Base-by-base conservation (phyloP, 805 yeast genomes). In the Komagataella pastoris region DNA sequence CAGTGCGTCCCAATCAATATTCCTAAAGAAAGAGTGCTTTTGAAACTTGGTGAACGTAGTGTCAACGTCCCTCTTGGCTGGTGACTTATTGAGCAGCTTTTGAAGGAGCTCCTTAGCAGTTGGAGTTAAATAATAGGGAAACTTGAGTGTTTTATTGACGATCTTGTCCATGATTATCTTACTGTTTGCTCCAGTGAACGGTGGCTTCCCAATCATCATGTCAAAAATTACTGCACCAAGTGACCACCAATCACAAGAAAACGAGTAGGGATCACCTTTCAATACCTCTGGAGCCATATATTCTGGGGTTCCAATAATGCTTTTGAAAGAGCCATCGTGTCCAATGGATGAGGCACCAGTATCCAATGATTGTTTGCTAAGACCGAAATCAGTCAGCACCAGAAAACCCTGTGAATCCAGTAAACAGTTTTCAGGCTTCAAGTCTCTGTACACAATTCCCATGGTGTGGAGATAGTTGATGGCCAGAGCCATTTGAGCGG, bases 241-340 rank as follows among this genome's bases (percentile, higher is more conserved):
- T 0, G 96, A 87, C 88, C 96, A 88, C 86, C 95, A 88, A 64
- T 88, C 97, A 49, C 89, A 93, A 36, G 80, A 74, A 51, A 79
- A 83, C 58, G 84, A 88, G 64, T 88, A 89, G 17, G 80, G 78
- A 57, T 81, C 76, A 19, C 95, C 96, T 53, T 76, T 78, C 24
- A 88, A 69, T 36, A 89, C 83, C 63, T 88, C 97, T 2, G 97
- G 97, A 0, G 96, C 96, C 81, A 88, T 85, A 59, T 85, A 85
- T 61, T 85, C 88, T 0, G 89, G 87, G 0, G 93, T 85, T 1
- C 93, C 93, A 50, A 81, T 77, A 56, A 85, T 65, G 10, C 86
- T 77, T 44, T 69, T 77, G 64, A 81, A 80, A 54, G 73, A 65
- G 44, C 68, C 68, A 7, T 65, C 74, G 59, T 70, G 74, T 65